These are phyloP conservation scores for Lactarius psammicola DNA, from an alignment of 768 basidiomycete species.

Conservation along the genomic window DNA sequence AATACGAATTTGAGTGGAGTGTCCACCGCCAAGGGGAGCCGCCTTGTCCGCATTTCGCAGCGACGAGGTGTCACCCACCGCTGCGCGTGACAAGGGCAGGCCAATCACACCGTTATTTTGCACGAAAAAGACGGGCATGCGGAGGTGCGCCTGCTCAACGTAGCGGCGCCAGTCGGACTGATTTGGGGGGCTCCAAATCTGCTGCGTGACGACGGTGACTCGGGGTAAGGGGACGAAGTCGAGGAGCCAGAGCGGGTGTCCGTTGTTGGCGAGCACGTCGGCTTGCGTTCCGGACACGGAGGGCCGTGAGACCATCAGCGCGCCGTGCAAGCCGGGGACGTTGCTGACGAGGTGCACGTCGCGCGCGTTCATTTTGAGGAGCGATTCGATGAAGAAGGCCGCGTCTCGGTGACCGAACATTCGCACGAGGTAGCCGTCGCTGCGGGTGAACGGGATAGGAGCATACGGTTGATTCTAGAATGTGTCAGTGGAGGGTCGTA, in stretches of 20 bases:
- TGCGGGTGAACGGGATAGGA: neutral
- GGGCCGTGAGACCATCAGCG: constrained; percentile 11
- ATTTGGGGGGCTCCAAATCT: constrained; percentile 23
- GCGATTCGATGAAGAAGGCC: constrained; percentile 18
- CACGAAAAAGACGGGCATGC: constrained; percentile 25
- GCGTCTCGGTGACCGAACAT: constrained; percentile 24
- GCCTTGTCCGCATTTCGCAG: neutral
- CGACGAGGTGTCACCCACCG: constrained; percentile 8
- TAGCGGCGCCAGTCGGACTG: constrained; percentile 27
- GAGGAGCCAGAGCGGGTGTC: constrained; percentile 16
- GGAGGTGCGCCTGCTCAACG: constrained; percentile 21
- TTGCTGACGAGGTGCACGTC: constrained; percentile 9
- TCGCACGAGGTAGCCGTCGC: constrained; percentile 12
- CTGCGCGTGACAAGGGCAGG: constrained; percentile 10
- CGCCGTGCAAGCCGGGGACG: constrained; percentile 14
- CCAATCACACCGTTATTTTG: constrained; percentile 17
- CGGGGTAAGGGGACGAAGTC: constrained; percentile 7
- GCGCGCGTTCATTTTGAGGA: constrained; percentile 9
- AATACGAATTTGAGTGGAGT: constrained; percentile 25
- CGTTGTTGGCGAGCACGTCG: neutral
- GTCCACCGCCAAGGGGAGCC: constrained; percentile 21
- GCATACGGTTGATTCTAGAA: neutral
- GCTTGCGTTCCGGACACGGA: neutral
- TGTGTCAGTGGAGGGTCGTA: neutral
- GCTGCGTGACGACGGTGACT: constrained; percentile 14